phyloP scores from a whole-genome alignment of 768 basidiomycete genomes.

The Mycena metata region DNA sequence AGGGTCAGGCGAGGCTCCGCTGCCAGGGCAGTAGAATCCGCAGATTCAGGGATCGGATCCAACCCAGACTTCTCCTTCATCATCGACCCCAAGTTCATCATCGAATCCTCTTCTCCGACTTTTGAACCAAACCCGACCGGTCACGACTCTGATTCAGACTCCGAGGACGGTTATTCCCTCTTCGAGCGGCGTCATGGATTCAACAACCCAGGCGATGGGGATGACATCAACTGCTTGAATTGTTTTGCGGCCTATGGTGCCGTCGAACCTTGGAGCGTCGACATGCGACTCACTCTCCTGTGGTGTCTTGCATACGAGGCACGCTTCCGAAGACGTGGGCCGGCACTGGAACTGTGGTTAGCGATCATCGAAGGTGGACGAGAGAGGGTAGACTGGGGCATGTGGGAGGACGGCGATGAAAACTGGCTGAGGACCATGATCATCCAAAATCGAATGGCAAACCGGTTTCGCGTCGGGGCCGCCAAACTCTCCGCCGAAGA shows the following conservation, averaged over 20 bases:
- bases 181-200: neutral
- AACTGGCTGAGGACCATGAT: constrained; percentile 29
- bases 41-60: neutral
- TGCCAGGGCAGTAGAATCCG: neutral
- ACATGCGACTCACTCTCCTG: constrained; percentile 34
- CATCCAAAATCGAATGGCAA: constrained; percentile 15
- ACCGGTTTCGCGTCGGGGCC: constrained; percentile 14
- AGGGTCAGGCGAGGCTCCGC: neutral
- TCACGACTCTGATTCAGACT: neutral
- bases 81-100: neutral
- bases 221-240: constrained; percentile 23
- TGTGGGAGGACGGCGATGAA: constrained; percentile 36
- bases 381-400: constrained; percentile 29
- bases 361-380: constrained; percentile 26
- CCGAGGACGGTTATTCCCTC: constrained; percentile 7
- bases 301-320: constrained; percentile 36
- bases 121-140: neutral
- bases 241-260: constrained; percentile 16
- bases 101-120: neutral
- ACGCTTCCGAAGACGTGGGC: constrained; percentile 15
- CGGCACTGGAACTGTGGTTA: constrained; percentile 32
- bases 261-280: constrained; percentile 26
- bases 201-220: constrained; percentile 3
- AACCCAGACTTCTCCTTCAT: neutral
- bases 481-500: constrained; percentile 19